Percentiles rank a stretch among this genome's conserved stretches.
These are phyloP conservation scores for Coemansia reversa DNA, from an alignment of 192 early-diverging fungal species.

Conservation along the genomic window DNA sequence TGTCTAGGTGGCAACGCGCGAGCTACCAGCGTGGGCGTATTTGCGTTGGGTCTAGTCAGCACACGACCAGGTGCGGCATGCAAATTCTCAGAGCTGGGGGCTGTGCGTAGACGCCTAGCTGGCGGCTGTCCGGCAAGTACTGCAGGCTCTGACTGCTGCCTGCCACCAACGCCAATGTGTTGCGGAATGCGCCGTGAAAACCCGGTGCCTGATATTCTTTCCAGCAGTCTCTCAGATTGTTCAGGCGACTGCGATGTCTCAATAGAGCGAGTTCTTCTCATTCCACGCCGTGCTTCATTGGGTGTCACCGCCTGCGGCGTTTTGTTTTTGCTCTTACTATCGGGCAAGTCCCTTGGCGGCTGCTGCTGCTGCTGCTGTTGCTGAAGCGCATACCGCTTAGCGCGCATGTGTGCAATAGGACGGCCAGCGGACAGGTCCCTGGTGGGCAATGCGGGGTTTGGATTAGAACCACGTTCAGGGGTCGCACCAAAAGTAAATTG, in stretches of 20 bases:
- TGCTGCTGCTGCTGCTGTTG: background rate
- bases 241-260: slow-evolving; percentile 10
- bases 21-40: slow-evolving; percentile 1
- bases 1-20: slow-evolving; percentile 10
- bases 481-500: background rate
- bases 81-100: background rate
- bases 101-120: slow-evolving; percentile 4
- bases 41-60: background rate
- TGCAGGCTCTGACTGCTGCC: slow-evolving; percentile 36
- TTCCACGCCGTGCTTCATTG: slow-evolving; percentile 6
- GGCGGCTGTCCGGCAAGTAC: background rate
- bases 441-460: background rate
- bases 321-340: background rate
- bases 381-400: slow-evolving; percentile 25
- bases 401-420: slow-evolving; percentile 20
- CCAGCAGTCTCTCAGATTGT: background rate
- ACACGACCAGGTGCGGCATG: background rate
- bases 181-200: slow-evolving; percentile 10
- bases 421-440: background rate
- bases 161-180: slow-evolving; percentile 10
- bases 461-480: background rate
- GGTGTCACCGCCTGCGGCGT: background rate
- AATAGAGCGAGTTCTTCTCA: slow-evolving; percentile 25
- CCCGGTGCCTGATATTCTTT: background rate
- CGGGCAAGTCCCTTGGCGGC: background rate